Conservation (phyloP, 768 basidiomycete genomes). For the Serendipita sp. region DNA sequence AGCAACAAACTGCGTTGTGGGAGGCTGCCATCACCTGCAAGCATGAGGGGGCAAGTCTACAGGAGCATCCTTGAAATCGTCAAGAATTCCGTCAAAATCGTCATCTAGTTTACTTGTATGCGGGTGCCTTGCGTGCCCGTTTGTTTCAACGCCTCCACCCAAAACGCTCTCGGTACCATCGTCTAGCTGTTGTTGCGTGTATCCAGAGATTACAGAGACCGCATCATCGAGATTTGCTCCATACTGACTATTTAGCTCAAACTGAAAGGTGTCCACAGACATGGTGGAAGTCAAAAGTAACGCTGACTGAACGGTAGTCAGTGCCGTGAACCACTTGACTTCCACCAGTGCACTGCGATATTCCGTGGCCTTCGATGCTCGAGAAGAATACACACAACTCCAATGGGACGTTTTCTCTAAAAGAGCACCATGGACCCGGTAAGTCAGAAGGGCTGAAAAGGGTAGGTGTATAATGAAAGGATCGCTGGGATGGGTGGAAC, state of each 20-base stretch:
- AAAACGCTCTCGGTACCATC: constrained; percentile 13
- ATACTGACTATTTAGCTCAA: constrained; percentile 16
- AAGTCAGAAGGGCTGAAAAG: too few relatives aligned
- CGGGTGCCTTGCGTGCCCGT: constrained; percentile 12
- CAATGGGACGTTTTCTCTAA: too few relatives aligned
- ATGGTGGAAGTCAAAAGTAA: not conserved
- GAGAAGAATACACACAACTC: too few relatives aligned
- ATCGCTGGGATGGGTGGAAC: too few relatives aligned
- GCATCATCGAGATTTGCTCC: constrained; percentile 14
- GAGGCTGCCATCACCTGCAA: constrained; percentile 53
- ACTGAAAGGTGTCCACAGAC: constrained; percentile 9
- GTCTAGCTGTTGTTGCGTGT: constrained; percentile 14
- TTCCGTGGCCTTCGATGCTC: too few relatives aligned
- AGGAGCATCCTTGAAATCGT: constrained; percentile 65
- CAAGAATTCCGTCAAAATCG: constrained; percentile 79
- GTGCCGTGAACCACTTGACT: too few relatives aligned
- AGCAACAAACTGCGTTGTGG: constrained; percentile 9
- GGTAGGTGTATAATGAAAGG: too few relatives aligned
- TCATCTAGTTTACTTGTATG: constrained; percentile 40
- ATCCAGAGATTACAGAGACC: constrained; percentile 16
- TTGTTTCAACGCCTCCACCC: constrained; percentile 2
- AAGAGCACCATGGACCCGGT: too few relatives aligned
- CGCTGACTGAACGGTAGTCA: too few relatives aligned
- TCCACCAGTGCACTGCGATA: too few relatives aligned
- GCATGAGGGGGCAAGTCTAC: constrained; percentile 83